Percentiles rank a stretch among this genome's conserved stretches.
phyloP scores from a whole-genome alignment of 495 filamentous ascomycete genomes.

The Lophium mytilinum region DNA sequence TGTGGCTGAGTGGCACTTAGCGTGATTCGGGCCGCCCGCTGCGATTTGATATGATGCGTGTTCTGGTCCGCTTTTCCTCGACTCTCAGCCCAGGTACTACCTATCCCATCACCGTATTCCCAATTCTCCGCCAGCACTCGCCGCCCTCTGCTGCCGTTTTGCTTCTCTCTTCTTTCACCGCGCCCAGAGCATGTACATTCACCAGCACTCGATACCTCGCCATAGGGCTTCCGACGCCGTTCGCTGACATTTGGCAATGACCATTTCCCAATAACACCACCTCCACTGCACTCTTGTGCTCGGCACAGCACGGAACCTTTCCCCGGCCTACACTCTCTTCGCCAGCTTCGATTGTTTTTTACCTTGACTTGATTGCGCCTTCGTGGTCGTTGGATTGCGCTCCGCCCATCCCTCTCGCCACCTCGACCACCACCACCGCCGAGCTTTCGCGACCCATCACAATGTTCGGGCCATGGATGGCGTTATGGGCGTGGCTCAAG shows the following conservation, averaged over 20 bases:
- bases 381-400: neutral
- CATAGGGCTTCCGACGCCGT: neutral
- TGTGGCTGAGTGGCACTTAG: neutral
- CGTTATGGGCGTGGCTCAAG: constrained; percentile 38
- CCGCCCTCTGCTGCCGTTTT: no score
- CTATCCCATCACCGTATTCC: no score
- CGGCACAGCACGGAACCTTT: neutral
- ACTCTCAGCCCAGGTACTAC: neutral
- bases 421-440: neutral
- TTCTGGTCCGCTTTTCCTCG: neutral
- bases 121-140: no score
- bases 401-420: neutral
- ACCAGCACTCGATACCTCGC: no score
- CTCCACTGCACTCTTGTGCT: neutral
- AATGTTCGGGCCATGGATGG: constrained; percentile 30
- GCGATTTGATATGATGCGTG: no score
- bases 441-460: neutral
- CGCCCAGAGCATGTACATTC: no score
- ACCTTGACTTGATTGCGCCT: neutral
- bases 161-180: no score
- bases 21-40: neutral
- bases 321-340: neutral
- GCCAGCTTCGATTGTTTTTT: neutral
- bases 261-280: neutral
- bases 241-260: neutral